A percentile compares a stretch with the other conserved stretches of the same genome.
These are phyloP conservation scores for Microdochium nivale DNA, from an alignment of 2,329 filamentous ascomycete species.

Conservation along the genomic window DNA sequence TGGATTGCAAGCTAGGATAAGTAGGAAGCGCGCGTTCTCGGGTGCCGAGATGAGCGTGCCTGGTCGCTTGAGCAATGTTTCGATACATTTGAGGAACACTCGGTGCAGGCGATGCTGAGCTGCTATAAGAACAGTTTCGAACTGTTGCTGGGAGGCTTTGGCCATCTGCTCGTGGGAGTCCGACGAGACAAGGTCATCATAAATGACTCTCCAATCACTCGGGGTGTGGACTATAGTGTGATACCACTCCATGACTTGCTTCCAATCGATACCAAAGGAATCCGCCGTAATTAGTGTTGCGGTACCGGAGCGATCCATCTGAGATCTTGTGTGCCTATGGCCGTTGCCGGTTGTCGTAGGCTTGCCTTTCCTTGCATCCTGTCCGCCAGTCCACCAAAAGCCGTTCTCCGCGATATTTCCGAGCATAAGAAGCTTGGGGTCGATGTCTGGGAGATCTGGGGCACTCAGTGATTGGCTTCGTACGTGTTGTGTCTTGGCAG, in stretches of 20 bases:
- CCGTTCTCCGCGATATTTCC: conserved; percentile 76
- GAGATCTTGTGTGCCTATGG: conserved; percentile 8
- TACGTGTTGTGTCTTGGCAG: conserved; percentile 20
- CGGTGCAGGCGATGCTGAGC: conserved; percentile 63
- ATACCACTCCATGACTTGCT: conserved; percentile 66
- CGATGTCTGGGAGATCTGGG: conserved; percentile 48
- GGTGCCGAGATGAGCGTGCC: conserved; percentile 59
- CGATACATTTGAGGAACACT: conserved; percentile 67
- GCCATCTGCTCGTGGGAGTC: conserved; percentile 20
- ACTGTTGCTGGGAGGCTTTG: conserved; percentile 27
- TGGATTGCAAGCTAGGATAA: conserved; percentile 74
- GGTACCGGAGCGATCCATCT: neutral
- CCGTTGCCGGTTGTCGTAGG: conserved; percentile 14
- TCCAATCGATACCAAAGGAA: conserved; percentile 69
- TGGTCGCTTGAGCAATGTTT: conserved; percentile 72
- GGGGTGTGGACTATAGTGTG: conserved; percentile 59
- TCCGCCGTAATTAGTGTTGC: conserved; percentile 41
- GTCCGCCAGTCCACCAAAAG: conserved; percentile 68
- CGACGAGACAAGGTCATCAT: conserved; percentile 40
- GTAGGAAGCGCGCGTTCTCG: conserved; percentile 65
- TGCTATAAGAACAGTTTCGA: conserved; percentile 38
- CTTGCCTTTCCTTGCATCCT: conserved; percentile 21
- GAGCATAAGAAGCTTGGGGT: conserved; percentile 65
- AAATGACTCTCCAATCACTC: conserved; percentile 52
- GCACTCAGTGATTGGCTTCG: neutral